A percentile compares a stretch with the other conserved stretches of the same genome.
Conservation (phyloP, 768 basidiomycete species). For the Tulasnella sp. region DNA sequence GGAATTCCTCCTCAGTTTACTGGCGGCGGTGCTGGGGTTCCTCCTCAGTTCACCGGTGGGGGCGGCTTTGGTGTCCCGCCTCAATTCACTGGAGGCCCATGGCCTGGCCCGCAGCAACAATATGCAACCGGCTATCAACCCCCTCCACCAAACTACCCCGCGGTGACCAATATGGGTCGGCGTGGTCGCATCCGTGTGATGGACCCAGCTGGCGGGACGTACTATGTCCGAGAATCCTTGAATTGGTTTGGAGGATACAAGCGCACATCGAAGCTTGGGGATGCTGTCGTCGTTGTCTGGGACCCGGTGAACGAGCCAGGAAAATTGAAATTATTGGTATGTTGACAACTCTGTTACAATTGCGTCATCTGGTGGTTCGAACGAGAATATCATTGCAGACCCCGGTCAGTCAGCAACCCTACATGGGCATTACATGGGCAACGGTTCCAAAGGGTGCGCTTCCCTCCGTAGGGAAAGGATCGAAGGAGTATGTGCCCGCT, state of each 20-base stretch:
- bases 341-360: background rate
- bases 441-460: background rate
- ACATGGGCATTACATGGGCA: background rate
- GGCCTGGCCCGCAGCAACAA: no score
- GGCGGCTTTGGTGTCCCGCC: no score
- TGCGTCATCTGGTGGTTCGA: background rate
- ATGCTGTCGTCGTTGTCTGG: background rate
- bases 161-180: no score
- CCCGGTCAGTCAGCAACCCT: background rate
- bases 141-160: no score
- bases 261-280: background rate
- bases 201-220: no score
- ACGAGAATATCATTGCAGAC: background rate
- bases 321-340: background rate
- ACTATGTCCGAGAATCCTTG: background rate
- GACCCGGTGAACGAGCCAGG: background rate
- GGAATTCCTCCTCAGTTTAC: no score
- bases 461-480: background rate
- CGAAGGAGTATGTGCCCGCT: background rate
- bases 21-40: no score
- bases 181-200: no score
- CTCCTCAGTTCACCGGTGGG: no score
- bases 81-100: no score
- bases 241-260: constrained; percentile 4
- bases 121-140: no score